Percentiles rank a stretch among this genome's conserved stretches.
Evolutionary conservation across 148 eudicot species (phyloP).

Genomic region (Camellia lanceoleosa): DNA sequence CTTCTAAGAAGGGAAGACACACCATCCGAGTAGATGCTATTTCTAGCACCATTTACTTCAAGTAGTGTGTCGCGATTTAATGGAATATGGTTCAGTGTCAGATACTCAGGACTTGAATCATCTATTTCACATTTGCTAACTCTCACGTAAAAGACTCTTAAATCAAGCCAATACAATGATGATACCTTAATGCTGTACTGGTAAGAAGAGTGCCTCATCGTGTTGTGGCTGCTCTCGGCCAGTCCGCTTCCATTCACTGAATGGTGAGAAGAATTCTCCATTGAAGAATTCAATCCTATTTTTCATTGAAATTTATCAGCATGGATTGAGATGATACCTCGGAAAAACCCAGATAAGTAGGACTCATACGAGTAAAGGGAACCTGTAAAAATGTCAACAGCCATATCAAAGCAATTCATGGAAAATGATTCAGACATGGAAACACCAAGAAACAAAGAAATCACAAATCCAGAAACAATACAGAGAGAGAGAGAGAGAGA

Average conservation of each 20-base stretch:
- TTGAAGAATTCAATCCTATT: conserved; percentile 21
- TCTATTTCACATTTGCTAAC: conserved; percentile 54
- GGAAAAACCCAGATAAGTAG: conserved; percentile 6
- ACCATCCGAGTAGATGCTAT: conserved; percentile 59
- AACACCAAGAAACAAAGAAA: neutral
- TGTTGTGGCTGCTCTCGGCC: conserved; percentile 13
- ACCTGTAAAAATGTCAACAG: conserved; percentile 23
- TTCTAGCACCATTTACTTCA: conserved; percentile 67
- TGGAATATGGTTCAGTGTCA: conserved; percentile 65
- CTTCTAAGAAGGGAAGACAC: conserved; percentile 55
- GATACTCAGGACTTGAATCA: conserved; percentile 63
- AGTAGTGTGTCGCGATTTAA: conserved; percentile 64
- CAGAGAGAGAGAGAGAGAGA: neutral
- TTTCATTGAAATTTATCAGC: conserved; percentile 15
- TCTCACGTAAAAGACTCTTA: conserved; percentile 71
- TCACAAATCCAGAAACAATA: neutral
- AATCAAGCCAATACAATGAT: conserved; percentile 56
- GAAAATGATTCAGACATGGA: neutral
- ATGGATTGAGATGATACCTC: conserved; percentile 1
- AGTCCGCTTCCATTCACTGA: conserved; percentile 37
- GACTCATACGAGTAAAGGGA: conserved; percentile 12
- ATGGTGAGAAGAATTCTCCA: conserved; percentile 36
- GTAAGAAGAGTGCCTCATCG: conserved; percentile 25
- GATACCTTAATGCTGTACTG: conserved; percentile 26
- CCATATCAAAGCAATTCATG: conserved; percentile 13